Conservation (phyloP, 106 monocot species). For the Dioscorea dumetorum region DNA sequence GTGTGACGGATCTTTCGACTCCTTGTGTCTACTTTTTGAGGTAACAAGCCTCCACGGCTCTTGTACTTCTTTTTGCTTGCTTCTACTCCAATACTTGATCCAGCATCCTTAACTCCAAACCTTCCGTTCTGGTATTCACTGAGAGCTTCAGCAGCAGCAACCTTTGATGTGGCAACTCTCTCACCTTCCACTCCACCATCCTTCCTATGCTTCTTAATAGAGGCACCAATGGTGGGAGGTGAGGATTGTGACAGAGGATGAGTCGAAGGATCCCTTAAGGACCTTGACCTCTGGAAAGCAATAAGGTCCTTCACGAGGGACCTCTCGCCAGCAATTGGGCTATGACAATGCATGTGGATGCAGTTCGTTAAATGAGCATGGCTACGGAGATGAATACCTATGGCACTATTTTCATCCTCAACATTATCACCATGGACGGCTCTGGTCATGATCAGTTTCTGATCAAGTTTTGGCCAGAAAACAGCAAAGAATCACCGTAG, state of each 20-base stretch:
- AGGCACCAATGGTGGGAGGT: slow-evolving; percentile 20
- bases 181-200: slow-evolving; percentile 22
- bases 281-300: slow-evolving; percentile 70
- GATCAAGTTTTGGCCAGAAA: not conserved
- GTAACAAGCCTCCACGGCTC: not conserved
- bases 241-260: slow-evolving; percentile 66
- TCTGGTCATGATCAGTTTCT: too few relatives aligned
- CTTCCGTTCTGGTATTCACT: not conserved
- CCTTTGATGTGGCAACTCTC: slow-evolving; percentile 20
- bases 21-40: not conserved
- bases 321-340: slow-evolving; percentile 46
- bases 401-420: slow-evolving; percentile 10
- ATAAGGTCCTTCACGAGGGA: slow-evolving; percentile 74
- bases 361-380: slow-evolving; percentile 92
- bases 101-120: slow-evolving; percentile 2
- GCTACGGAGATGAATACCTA: slow-evolving; percentile 50
- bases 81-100: slow-evolving; percentile 11
- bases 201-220: slow-evolving; percentile 14
- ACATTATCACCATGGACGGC: not conserved
- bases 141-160: slow-evolving; percentile 16
- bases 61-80: slow-evolving; percentile 11
- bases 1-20: slow-evolving; percentile 2
- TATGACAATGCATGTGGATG: slow-evolving; percentile 69
- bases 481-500: slow-evolving; percentile 1
- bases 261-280: slow-evolving; percentile 87